Evolutionary conservation across 2,329 filamentous ascomycete genomes (phyloP).

Genomic region (Dryadomyces quercus-mongolicae): DNA sequence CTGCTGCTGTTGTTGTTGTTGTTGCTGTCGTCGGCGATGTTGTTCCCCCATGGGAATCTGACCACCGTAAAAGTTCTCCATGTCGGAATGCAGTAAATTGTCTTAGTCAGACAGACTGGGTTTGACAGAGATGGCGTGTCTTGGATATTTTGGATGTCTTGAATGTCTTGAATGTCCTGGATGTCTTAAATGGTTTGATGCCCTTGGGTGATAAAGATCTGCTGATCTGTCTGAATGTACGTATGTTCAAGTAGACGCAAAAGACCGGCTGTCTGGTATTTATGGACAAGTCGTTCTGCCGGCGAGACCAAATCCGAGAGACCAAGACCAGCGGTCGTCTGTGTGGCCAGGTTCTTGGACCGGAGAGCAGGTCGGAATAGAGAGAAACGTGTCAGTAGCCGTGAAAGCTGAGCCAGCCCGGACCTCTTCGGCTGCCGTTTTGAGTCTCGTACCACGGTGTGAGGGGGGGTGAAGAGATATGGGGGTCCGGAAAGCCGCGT

Average conservation of each 20-base stretch:
- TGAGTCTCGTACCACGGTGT: neutral
- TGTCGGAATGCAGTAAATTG: neutral
- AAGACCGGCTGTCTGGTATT: neutral
- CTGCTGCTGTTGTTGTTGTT: neutral
- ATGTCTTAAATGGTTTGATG: too few species aligned
- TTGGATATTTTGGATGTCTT: too few species aligned
- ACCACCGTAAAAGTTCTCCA: constrained; percentile 6
- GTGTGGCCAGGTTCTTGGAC: neutral
- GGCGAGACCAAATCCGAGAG: neutral
- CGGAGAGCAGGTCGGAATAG: neutral
- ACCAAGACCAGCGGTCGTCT: neutral
- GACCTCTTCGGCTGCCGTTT: neutral
- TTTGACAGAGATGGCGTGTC: neutral
- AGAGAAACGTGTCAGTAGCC: neutral
- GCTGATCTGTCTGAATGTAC: neutral
- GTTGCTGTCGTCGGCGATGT: neutral
- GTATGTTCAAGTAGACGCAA: neutral
- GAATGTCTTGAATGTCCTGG: neutral
- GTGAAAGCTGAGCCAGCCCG: neutral
- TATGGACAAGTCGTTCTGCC: neutral
- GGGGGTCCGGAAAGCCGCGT: neutral
- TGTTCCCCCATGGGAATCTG: constrained; percentile 2
- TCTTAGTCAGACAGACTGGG: neutral
- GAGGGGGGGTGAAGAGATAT: too few species aligned
- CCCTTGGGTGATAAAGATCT: too few species aligned